A percentile compares a stretch with the other conserved stretches of the same genome.
Evolutionary conservation across 1,284 basidiomycete genomes (phyloP).

Genomic region (Microbotryum violaceum): DNA sequence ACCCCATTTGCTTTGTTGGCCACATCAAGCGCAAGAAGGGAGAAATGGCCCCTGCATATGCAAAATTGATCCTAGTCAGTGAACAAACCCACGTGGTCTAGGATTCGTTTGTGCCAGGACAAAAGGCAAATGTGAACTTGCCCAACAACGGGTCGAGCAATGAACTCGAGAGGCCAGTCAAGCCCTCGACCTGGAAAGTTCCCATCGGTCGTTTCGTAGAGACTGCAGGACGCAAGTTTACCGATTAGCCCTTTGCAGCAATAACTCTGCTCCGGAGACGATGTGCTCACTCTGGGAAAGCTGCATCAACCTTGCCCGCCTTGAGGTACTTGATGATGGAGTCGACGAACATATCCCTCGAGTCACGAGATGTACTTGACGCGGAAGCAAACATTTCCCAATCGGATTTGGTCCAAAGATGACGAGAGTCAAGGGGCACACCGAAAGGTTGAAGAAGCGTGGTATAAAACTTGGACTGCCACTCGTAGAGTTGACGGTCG

Average conservation of each 20-base stretch:
- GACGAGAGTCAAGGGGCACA: constrained; percentile 39
- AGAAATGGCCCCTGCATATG: constrained; percentile 36
- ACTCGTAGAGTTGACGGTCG: constrained; percentile 37
- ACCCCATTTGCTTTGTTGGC: constrained; percentile 39
- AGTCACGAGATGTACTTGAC: constrained; percentile 29
- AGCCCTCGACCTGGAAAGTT: constrained; percentile 27
- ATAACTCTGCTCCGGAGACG: constrained; percentile 11
- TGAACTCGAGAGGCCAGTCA: constrained; percentile 39
- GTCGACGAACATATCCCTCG: constrained; percentile 38
- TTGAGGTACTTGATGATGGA: constrained; percentile 36
- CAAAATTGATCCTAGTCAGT: background rate
- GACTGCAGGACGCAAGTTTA: constrained; percentile 5
- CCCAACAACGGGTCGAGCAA: constrained; percentile 40
- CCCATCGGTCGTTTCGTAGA: constrained; percentile 31
- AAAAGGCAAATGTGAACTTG: background rate
- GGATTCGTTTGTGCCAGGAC: background rate
- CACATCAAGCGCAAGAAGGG: constrained; percentile 38
- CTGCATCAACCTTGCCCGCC: constrained; percentile 38
- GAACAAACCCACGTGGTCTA: background rate
- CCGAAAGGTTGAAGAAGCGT: constrained; percentile 36
- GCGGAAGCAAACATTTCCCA: constrained; percentile 41
- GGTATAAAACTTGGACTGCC: constrained; percentile 38
- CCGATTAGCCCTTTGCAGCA: no score
- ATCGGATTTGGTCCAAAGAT: constrained; percentile 41
- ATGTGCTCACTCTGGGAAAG: constrained; percentile 39